Percentiles rank a stretch among this genome's conserved stretches.
Conservation (phyloP, 164 flowering plant genomes). For the Amborella trichopoda region DNA sequence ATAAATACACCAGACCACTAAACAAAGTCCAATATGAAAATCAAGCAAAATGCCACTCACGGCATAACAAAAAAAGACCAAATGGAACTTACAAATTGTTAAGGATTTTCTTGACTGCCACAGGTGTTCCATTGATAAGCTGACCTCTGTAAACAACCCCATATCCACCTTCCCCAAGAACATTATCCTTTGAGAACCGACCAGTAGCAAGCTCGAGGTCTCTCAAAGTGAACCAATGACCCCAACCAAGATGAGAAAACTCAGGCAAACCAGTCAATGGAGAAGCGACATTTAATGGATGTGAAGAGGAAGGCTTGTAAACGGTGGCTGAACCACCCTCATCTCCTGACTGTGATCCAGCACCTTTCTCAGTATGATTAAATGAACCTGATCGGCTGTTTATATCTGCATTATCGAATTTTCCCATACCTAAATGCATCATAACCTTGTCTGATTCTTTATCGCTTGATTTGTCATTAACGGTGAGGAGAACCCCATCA, state of each 20-base stretch:
- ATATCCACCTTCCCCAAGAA: constrained; percentile 89
- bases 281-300: constrained; percentile 46
- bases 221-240: constrained; percentile 89
- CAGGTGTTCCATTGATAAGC: constrained; percentile 67
- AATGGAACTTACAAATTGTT: constrained; percentile 59
- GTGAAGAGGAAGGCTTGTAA: constrained; percentile 27
- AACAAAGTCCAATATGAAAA: background rate
- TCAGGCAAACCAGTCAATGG: constrained; percentile 74
- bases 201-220: constrained; percentile 74
- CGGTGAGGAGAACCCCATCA: constrained; percentile 24
- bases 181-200: constrained; percentile 61
- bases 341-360: constrained; percentile 41
- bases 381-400: constrained; percentile 55
- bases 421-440: constrained; percentile 23
- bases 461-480: constrained; percentile 38
- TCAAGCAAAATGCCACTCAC: background rate
- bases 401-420: constrained; percentile 30
- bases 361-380: constrained; percentile 45
- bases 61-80: background rate
- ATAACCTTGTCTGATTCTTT: constrained; percentile 47
- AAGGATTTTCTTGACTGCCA: constrained; percentile 83
- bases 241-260: constrained; percentile 90
- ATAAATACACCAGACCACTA: too few species aligned
- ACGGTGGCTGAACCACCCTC: constrained; percentile 24
- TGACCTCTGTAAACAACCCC: constrained; percentile 75